Evolutionary conservation across 2,329 filamentous ascomycete genomes (phyloP).

Genomic region (Calonectria naviculata): DNA sequence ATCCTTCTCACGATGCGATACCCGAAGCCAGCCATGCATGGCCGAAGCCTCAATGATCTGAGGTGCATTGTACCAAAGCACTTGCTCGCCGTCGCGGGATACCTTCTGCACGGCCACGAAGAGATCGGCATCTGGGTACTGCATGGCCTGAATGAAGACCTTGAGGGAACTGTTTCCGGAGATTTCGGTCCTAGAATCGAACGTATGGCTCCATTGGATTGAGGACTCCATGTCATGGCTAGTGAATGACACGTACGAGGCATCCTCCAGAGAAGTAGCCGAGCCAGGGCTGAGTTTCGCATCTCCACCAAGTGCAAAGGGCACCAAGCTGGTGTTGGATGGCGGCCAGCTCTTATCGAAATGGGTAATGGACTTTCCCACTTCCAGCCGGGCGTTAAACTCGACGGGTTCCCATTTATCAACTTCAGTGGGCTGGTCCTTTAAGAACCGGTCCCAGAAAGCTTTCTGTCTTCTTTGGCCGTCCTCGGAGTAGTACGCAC

Average conservation of each 20-base stretch:
- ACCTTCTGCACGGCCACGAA: constrained; percentile 8
- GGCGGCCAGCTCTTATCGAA: background rate
- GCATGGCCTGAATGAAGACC: constrained; percentile 2
- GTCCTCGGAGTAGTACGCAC: background rate
- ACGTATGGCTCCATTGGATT: background rate
- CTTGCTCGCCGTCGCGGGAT: background rate
- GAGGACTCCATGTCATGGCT: background rate
- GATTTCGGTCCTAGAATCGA: background rate
- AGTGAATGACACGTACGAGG: background rate
- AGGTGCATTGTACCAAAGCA: background rate
- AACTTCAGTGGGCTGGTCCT: background rate
- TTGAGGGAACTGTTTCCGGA: background rate
- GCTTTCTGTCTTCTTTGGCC: background rate
- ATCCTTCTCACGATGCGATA: constrained; percentile 5
- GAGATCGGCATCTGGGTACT: constrained; percentile 1
- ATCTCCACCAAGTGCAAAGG: background rate
- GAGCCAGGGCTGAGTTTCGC: background rate
- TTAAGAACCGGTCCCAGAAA: constrained; percentile 14
- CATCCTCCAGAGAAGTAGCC: background rate
- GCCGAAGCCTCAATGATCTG: constrained; percentile 1
- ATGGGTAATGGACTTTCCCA: background rate
- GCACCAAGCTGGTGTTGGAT: background rate
- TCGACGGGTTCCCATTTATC: constrained; percentile 4
- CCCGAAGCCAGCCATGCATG: background rate
- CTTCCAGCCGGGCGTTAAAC: background rate